These are phyloP conservation scores for Chalciporus sp. DNA, from an alignment of 1,284 basidiomycete species.

Conservation along the genomic window DNA sequence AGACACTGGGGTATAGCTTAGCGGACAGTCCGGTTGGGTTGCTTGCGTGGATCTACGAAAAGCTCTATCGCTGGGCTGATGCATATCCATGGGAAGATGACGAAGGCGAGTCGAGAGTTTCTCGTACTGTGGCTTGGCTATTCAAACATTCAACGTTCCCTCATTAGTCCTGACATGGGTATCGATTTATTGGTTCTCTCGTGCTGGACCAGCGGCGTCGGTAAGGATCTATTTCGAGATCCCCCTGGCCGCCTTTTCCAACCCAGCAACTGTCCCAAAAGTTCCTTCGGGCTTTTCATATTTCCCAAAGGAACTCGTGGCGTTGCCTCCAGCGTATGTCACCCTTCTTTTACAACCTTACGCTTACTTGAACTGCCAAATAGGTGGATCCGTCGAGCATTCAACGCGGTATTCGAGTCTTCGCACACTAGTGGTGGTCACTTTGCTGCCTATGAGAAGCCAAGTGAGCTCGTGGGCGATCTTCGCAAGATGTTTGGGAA, in stretches of 20 bases:
- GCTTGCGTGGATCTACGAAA: constrained; percentile 64
- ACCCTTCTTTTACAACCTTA: neutral
- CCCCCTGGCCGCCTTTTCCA: rapidly evolving
- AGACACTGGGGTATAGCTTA: constrained; percentile 58
- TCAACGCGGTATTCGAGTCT: constrained; percentile 25
- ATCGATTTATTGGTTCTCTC: constrained; percentile 61
- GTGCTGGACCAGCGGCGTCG: constrained; percentile 54
- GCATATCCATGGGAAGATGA: constrained; percentile 53
- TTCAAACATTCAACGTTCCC: too few relatives aligned
- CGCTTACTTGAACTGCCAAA: neutral
- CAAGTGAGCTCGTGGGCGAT: constrained; percentile 38
- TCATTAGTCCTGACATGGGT: constrained; percentile 57
- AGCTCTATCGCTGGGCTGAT: constrained; percentile 54
- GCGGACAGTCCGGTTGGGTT: constrained; percentile 59
- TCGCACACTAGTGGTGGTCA: constrained; percentile 43
- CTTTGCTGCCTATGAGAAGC: constrained; percentile 43
- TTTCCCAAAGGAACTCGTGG: constrained; percentile 49
- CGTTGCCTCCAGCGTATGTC: constrained; percentile 41
- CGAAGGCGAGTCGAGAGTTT: constrained; percentile 38
- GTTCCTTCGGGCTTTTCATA: constrained; percentile 50
- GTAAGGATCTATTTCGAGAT: constrained; percentile 55
- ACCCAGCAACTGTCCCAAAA: constrained; percentile 13
- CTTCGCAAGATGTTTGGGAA: constrained; percentile 48
- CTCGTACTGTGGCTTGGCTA: too few relatives aligned
- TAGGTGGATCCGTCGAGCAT: constrained; percentile 28